Conservation (phyloP, 1,284 basidiomycete species). For the Jaminaea rosea region DNA sequence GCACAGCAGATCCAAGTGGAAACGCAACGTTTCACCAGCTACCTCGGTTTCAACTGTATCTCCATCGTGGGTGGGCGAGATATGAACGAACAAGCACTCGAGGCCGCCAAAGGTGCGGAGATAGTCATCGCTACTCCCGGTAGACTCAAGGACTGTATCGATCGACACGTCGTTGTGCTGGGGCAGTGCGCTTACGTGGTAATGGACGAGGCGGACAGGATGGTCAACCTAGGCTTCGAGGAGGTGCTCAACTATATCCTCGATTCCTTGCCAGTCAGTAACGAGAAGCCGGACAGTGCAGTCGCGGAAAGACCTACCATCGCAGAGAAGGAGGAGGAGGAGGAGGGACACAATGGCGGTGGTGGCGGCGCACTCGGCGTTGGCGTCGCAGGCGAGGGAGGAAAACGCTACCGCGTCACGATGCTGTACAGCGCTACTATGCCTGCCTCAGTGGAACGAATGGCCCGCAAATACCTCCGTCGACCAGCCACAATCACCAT, state of each 20-base stretch:
- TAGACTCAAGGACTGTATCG: slow-evolving; percentile 91
- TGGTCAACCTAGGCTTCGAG: slow-evolving; percentile 97
- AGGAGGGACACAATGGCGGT: not conserved
- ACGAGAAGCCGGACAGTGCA: slow-evolving; percentile 66
- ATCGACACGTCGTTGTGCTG: slow-evolving; percentile 86
- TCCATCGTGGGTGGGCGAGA: slow-evolving; percentile 90
- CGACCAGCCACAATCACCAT: slow-evolving; percentile 92
- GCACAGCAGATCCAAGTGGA: slow-evolving; percentile 95
- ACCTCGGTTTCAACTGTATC: slow-evolving; percentile 81
- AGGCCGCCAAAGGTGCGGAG: slow-evolving; percentile 86
- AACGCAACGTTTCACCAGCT: slow-evolving; percentile 76
- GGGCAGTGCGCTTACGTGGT: slow-evolving; percentile 95
- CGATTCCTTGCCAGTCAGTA: slow-evolving; percentile 76
- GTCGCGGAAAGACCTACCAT: slow-evolving; percentile 45
- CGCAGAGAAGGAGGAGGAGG: too few species aligned
- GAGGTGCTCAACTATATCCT: slow-evolving; percentile 87
- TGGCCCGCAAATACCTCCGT: slow-evolving; percentile 85
- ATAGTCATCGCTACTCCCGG: slow-evolving; percentile 98
- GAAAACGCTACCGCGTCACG: slow-evolving; percentile 28
- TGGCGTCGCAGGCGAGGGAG: not conserved
- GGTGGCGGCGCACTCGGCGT: not conserved
- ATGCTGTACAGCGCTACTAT: slow-evolving; percentile 96
- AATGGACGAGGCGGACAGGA: slow-evolving; percentile 98
- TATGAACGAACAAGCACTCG: slow-evolving; percentile 94
- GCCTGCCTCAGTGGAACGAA: slow-evolving; percentile 87